Evolutionary conservation across 2,329 filamentous ascomycete genomes (phyloP), one percentile per base, ranked within the genome.

Genomic region (Epichloe bromicola): DNA sequence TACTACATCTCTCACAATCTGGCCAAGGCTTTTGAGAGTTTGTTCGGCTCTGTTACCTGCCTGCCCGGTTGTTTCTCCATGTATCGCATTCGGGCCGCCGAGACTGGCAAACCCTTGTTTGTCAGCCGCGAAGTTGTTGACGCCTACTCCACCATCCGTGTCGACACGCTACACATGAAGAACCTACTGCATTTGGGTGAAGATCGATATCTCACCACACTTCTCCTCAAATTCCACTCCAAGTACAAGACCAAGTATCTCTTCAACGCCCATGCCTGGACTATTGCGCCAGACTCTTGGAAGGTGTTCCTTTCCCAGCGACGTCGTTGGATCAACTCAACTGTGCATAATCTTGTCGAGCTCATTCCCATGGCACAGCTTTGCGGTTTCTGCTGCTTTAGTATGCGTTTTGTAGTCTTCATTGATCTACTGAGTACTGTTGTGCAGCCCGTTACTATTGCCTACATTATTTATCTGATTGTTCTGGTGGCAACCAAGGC

Each of bases 321-420:
- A 76, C 91, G 93, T 74, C 87, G 93, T 66, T 98, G 93, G 93
- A 98, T 98, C 70, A 98, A 98, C 75, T 96, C 90, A 51, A 98
- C 93, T 0, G 88, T 98, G 48, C 93, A 98, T 76, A 98, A 98
- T 67, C 76, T 98, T 55, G 86, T 94, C 56, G 93, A 98, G 67
- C 83, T 98, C 55, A 91, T 97, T 56, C 90, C 91, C 5, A 75
- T 98, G 68, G 82, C 86, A 55, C 87, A 97, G 66, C 85, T 98
- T 48, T 98, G 93, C 68, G 93, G 93, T 71, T 98, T 98, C 83
- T 98, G 93, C 77, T 98, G 93, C 72, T 98, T 98, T 76, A 94
- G 87, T 69, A 98, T 98, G 93, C 85, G 93, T 61, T 98, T 98
- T 69, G 80, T 98, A 53, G 90, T 98, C 58, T 95, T 98, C 63